phyloP scores from a whole-genome alignment of 305 asterid genomes.

The Fraxinus platypoda region DNA sequence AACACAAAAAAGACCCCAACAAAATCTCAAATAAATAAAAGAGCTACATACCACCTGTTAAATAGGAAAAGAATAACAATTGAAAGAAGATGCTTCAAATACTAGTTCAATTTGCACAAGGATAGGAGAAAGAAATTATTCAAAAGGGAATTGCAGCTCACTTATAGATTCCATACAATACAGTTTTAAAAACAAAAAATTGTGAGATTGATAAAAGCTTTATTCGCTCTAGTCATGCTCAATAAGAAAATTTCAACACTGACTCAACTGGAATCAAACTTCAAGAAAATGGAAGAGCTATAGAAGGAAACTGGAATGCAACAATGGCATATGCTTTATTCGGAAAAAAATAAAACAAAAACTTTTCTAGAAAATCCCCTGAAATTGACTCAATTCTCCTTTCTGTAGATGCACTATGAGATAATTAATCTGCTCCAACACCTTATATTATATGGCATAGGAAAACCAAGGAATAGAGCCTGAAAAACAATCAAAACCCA shows the following conservation, averaged over 20 bases:
- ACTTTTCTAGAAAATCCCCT: not conserved
- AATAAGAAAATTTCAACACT: not conserved
- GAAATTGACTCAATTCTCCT: not conserved
- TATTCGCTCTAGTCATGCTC: not conserved
- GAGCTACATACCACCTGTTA: not conserved
- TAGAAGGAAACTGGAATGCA: not conserved
- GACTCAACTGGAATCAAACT: not conserved
- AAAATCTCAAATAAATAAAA: conserved; percentile 1
- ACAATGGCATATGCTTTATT: not conserved
- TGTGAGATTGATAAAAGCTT: not conserved
- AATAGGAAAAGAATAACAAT: not conserved
- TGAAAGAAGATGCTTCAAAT: not conserved
- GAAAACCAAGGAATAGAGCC: not conserved
- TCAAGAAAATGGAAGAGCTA: not conserved
- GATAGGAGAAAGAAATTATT: no score
- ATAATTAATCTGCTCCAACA: not conserved
- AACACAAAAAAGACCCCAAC: not conserved
- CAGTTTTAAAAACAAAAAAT: not conserved
- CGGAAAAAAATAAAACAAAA: not conserved
- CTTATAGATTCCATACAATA: not conserved
- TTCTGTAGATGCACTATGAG: not conserved
- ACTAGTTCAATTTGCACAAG: not conserved
- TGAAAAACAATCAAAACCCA: not conserved
- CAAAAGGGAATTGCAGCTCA: not conserved
- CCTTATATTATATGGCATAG: not conserved